Evolutionary conservation across 768 basidiomycete species (phyloP).

Genomic region (Naematelia encephala): DNA sequence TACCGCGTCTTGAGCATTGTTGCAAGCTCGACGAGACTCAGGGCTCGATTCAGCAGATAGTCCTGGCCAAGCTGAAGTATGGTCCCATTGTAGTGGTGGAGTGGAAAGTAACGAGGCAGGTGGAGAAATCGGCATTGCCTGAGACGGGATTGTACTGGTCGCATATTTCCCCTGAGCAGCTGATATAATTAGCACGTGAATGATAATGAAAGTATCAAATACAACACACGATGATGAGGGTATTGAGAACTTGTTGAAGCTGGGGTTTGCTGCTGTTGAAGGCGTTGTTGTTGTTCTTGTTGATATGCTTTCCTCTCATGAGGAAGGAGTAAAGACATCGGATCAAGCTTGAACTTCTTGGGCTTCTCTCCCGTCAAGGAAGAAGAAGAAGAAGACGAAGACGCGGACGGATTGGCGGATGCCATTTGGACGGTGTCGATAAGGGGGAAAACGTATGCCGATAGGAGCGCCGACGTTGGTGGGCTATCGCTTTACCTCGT

Average conservation of each 20-base stretch:
- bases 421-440: too few relatives aligned
- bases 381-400: slow-evolving; percentile 6
- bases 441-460: too few relatives aligned
- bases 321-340: slow-evolving; percentile 42
- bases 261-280: background rate
- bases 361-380: background rate
- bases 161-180: background rate
- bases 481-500: background rate
- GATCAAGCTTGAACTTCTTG: slow-evolving; percentile 44
- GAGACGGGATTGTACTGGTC: slow-evolving; percentile 2
- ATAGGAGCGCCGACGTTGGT: too few relatives aligned
- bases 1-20: slow-evolving; percentile 5
- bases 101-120: slow-evolving; percentile 37
- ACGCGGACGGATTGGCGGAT: too few relatives aligned
- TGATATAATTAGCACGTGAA: slow-evolving; percentile 1
- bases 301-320: slow-evolving; percentile 32
- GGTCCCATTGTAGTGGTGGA: slow-evolving; percentile 37
- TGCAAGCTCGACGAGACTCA: background rate
- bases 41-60: background rate
- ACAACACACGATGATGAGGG: background rate
- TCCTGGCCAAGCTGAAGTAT: background rate
- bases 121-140: slow-evolving; percentile 34
- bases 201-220: background rate
- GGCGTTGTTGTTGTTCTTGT: slow-evolving; percentile 9
- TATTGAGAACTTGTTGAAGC: background rate